Evolutionary conservation across 768 basidiomycete species (phyloP).

Genomic region (Tylopilus plumbeoviolaceoides): DNA sequence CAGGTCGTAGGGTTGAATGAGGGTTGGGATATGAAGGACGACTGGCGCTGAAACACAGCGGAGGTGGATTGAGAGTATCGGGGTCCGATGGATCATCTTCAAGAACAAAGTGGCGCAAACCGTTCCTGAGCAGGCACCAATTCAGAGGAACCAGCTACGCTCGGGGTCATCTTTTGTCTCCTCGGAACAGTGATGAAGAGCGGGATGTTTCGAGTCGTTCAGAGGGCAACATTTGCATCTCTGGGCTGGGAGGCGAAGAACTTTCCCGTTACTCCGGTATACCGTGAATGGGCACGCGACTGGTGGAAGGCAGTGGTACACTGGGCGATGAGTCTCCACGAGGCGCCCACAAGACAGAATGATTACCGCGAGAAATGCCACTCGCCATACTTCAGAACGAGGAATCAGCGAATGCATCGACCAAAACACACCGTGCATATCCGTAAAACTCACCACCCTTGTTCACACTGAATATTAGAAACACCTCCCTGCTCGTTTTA

Average conservation of each 20-base stretch:
- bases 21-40: not conserved
- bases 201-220: slow-evolving; percentile 45
- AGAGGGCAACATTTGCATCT: slow-evolving; percentile 34
- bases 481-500: slow-evolving; percentile 86
- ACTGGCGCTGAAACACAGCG: slow-evolving; percentile 13
- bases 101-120: slow-evolving; percentile 53
- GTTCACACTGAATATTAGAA: slow-evolving; percentile 89
- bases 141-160: not conserved
- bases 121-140: not conserved
- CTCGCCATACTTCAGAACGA: slow-evolving; percentile 54
- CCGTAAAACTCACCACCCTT: slow-evolving; percentile 94
- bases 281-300: slow-evolving; percentile 2
- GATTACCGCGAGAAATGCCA: slow-evolving; percentile 50
- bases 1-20: slow-evolving; percentile 26
- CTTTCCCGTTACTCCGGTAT: slow-evolving; percentile 13
- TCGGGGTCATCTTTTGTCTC: not conserved
- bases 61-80: slow-evolving; percentile 32
- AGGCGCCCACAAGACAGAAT: slow-evolving; percentile 55
- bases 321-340: slow-evolving; percentile 31
- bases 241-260: slow-evolving; percentile 8
- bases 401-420: slow-evolving; percentile 1
- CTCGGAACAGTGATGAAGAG: slow-evolving; percentile 6
- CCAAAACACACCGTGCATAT: slow-evolving; percentile 62
- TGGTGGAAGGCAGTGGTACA: slow-evolving; percentile 29
- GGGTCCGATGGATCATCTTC: slow-evolving; percentile 33